phyloP scores from a whole-genome alignment of 768 basidiomycete species.

The Cubamyces sp. region DNA sequence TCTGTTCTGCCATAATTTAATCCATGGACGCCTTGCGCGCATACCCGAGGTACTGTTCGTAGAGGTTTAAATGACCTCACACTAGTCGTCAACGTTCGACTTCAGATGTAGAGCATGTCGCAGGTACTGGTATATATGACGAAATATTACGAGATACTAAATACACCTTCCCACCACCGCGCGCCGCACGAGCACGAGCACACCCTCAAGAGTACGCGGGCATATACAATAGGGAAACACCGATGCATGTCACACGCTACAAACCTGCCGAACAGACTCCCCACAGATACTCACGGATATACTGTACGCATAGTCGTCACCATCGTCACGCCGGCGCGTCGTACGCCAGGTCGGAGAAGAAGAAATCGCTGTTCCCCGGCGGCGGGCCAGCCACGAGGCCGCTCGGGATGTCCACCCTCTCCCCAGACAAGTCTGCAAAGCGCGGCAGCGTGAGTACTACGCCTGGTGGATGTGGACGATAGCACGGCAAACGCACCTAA shows the following conservation, averaged over 20 bases:
- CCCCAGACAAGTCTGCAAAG: conserved; percentile 79
- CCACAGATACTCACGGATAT: background rate
- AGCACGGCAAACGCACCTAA: conserved; percentile 55
- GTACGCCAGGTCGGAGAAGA: conserved; percentile 68
- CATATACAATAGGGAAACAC: background rate
- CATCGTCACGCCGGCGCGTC: conserved; percentile 18
- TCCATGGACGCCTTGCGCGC: no score
- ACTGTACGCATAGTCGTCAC: background rate
- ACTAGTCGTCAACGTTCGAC: no score
- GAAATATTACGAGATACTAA: conserved; percentile 8
- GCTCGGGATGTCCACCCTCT: conserved; percentile 87
- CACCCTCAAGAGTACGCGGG: background rate
- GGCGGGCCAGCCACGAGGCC: conserved; percentile 78
- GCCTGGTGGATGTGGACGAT: background rate
- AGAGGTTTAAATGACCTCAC: no score
- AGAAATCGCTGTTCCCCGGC: conserved; percentile 81
- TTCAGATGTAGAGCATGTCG: no score
- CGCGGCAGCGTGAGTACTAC: background rate
- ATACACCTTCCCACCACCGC: conserved; percentile 4
- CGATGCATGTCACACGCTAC: background rate
- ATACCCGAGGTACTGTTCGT: no score
- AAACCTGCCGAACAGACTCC: background rate
- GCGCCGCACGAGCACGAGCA: background rate
- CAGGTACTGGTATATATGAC: conserved; percentile 9
- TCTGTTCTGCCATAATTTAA: background rate